These are phyloP conservation scores for Hypoxylon sp. DNA, from an alignment of 2,329 filamentous ascomycete species.

Conservation along the genomic window DNA sequence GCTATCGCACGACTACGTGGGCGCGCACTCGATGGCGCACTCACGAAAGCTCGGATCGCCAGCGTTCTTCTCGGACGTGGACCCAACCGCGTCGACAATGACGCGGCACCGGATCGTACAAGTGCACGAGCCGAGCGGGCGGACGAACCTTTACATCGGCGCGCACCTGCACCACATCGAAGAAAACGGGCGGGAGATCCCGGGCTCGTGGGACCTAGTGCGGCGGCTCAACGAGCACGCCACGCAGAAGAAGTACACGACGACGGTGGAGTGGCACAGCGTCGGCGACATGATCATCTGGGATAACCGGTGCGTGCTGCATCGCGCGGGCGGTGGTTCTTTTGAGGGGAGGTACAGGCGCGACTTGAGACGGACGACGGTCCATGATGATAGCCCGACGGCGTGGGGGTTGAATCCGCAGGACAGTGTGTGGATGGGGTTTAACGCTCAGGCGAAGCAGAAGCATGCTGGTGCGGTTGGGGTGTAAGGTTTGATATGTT, in stretches of 20 bases:
- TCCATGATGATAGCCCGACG: constrained; percentile 61
- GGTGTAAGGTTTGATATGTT: constrained; percentile 5
- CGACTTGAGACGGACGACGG: constrained; percentile 70
- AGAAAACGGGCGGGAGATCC: constrained; percentile 51
- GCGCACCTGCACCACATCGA: constrained; percentile 69
- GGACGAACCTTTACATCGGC: constrained; percentile 68
- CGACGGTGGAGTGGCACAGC: constrained; percentile 64
- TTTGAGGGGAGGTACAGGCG: constrained; percentile 65
- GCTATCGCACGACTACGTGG: constrained; percentile 60
- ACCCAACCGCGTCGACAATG: constrained; percentile 58
- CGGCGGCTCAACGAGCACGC: constrained; percentile 63
- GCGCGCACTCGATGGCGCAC: constrained; percentile 66
- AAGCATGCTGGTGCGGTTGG: constrained; percentile 32
- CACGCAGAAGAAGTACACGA: constrained; percentile 62
- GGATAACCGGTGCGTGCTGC: constrained; percentile 72
- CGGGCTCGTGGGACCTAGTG: constrained; percentile 57
- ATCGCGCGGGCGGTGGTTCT: constrained; percentile 64
- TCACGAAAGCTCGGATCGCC: constrained; percentile 67
- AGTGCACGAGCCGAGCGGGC: constrained; percentile 64
- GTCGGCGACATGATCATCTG: constrained; percentile 68
- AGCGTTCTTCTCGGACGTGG: constrained; percentile 62
- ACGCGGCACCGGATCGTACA: constrained; percentile 65
- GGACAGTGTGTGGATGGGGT: constrained; percentile 47
- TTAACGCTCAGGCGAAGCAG: constrained; percentile 34
- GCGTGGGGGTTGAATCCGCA: constrained; percentile 58